These are phyloP conservation scores for Cadophora sp. DNA, from an alignment of 2,329 filamentous ascomycete species.

Conservation along the genomic window DNA sequence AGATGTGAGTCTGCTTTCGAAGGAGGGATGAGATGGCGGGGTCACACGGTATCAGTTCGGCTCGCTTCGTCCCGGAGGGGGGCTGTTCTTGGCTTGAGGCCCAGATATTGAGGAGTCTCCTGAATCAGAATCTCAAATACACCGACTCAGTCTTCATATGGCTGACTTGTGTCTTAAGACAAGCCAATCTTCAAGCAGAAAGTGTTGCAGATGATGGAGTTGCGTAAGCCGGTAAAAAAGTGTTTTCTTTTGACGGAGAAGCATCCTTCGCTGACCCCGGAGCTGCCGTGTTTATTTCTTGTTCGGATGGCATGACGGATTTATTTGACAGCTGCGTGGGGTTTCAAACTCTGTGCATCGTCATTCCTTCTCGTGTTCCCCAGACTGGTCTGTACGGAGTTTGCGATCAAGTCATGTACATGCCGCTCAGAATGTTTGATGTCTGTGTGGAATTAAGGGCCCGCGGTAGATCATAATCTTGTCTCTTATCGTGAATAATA, in stretches of 20 bases:
- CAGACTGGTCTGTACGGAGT: neutral
- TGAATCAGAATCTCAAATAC: slow-evolving; percentile 10
- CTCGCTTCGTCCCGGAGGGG: slow-evolving; percentile 6
- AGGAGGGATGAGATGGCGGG: slow-evolving; percentile 11
- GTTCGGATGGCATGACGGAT: neutral
- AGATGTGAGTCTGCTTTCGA: slow-evolving; percentile 5
- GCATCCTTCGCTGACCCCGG: neutral
- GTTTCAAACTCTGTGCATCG: neutral
- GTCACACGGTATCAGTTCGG: slow-evolving; percentile 11
- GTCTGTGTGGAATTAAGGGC: slow-evolving; percentile 24
- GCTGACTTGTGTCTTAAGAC: slow-evolving; percentile 1
- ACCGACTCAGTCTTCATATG: neutral
- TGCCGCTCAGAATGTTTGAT: slow-evolving; percentile 30
- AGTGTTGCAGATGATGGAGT: neutral
- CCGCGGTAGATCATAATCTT: slow-evolving; percentile 23
- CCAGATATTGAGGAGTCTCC: neutral
- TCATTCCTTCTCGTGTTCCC: neutral
- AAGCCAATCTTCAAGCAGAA: slow-evolving; percentile 5
- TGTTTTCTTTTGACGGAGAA: slow-evolving; percentile 5
- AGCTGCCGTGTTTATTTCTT: neutral
- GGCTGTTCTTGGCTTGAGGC: neutral
- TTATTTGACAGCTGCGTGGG: slow-evolving; percentile 10
- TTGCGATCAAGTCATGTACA: slow-evolving; percentile 2
- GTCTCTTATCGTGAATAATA: neutral
- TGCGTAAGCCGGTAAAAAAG: slow-evolving; percentile 2